Conservation (phyloP, 129 eudicot species). For the Scalesia atractyloides region DNA sequence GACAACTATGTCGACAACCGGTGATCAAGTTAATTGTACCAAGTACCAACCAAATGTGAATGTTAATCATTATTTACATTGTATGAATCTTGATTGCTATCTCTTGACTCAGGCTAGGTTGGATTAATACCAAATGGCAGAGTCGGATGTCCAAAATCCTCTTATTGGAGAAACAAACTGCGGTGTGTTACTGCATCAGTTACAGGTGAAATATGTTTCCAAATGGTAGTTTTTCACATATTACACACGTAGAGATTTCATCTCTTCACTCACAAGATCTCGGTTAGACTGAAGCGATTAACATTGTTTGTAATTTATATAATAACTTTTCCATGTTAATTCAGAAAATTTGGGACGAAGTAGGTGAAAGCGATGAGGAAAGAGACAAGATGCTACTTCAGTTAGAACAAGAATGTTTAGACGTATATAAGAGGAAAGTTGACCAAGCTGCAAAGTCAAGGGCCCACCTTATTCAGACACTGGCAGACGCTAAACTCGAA, state of each 20-base stretch:
- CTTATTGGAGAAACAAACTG: constrained; percentile 63
- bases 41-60: constrained; percentile 4
- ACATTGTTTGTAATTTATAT: neutral
- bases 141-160: constrained; percentile 57
- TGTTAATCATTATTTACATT: neutral
- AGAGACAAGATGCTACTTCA: constrained; percentile 96
- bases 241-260: neutral
- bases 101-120: constrained; percentile 31
- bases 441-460: constrained; percentile 82
- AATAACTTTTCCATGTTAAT: constrained; percentile 15
- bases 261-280: neutral
- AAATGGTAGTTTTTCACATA: neutral
- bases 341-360: constrained; percentile 99
- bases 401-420: constrained; percentile 92
- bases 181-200: constrained; percentile 68
- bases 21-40: neutral
- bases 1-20: neutral
- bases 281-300: neutral
- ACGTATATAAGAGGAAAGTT: constrained; percentile 92
- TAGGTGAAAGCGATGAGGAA: constrained; percentile 89
- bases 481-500: constrained; percentile 79
- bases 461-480: constrained; percentile 78
- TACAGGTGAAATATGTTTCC: constrained; percentile 58
- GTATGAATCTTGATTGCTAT: constrained; percentile 15
- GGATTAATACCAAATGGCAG: constrained; percentile 60